A percentile compares a stretch with the other conserved stretches of the same genome.
Evolutionary conservation across 345 rosid genomes (phyloP).

Genomic region (Erucastrum elatum): DNA sequence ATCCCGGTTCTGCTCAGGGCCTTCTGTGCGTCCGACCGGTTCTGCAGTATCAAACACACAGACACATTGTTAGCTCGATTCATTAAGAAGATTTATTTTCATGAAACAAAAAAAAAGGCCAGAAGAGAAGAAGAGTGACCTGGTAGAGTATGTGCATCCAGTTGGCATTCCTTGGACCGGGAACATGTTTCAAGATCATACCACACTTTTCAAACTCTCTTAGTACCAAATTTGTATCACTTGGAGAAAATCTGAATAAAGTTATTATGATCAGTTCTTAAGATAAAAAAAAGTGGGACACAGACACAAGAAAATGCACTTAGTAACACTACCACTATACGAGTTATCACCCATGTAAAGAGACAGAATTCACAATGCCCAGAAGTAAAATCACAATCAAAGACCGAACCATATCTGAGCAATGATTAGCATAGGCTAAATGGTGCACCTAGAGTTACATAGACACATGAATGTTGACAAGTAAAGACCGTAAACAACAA

Average conservation of each 20-base stretch:
- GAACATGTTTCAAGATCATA: slow-evolving; percentile 84
- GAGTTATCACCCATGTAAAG: neutral
- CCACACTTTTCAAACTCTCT: slow-evolving; percentile 93
- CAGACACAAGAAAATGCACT: neutral
- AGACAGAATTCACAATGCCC: slow-evolving; percentile 8
- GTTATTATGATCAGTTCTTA: slow-evolving; percentile 18
- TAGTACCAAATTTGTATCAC: slow-evolving; percentile 86
- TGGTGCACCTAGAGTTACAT: slow-evolving; percentile 3
- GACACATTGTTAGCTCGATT: neutral
- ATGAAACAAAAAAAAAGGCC: neutral
- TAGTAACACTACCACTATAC: neutral
- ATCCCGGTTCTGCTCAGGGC: slow-evolving; percentile 84
- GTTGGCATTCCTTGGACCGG: slow-evolving; percentile 95
- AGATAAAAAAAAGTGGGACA: neutral
- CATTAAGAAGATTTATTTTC: neutral
- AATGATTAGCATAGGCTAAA: neutral
- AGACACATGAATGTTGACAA: neutral
- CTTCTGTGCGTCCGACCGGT: slow-evolving; percentile 83
- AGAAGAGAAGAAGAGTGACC: slow-evolving; percentile 50
- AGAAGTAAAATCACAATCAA: neutral
- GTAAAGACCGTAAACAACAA: neutral
- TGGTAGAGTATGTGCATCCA: slow-evolving; percentile 96
- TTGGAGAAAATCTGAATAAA: slow-evolving; percentile 68
- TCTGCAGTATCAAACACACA: slow-evolving; percentile 53
- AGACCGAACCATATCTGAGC: neutral